Percentiles rank a stretch among this genome's conserved stretches.
These are phyloP conservation scores for Pichia sp. DNA, from an alignment of 1,139 yeast genomes.

Conservation along the genomic window DNA sequence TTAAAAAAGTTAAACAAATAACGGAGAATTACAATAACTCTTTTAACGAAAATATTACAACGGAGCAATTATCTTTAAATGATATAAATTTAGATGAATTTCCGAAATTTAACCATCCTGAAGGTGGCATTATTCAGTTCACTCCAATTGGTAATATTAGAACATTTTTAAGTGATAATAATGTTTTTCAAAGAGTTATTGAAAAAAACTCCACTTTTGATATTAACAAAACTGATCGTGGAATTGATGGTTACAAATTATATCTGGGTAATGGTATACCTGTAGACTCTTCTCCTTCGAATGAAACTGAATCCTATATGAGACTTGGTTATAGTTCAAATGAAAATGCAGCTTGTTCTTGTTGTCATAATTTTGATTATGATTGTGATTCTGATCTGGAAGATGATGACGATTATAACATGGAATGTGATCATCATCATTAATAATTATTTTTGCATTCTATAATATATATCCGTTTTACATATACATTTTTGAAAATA, in stretches of 20 bases:
- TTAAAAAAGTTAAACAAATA: slow-evolving; percentile 27
- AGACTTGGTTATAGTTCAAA: slow-evolving; percentile 31
- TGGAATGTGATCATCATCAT: neutral
- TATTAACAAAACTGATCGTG: slow-evolving; percentile 25
- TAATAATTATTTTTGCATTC: neutral
- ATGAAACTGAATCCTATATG: slow-evolving; percentile 37
- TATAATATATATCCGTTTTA: neutral
- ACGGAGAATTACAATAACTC: slow-evolving; percentile 1
- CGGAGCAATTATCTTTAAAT: slow-evolving; percentile 19
- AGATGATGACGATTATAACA: slow-evolving; percentile 19
- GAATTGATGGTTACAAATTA: slow-evolving; percentile 32
- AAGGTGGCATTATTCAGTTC: slow-evolving; percentile 57
- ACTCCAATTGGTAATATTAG: slow-evolving; percentile 54
- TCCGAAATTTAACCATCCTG: slow-evolving; percentile 58
- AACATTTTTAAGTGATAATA: slow-evolving; percentile 27
- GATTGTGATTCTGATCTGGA: slow-evolving; percentile 26
- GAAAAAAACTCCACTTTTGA: slow-evolving; percentile 30
- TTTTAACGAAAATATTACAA: slow-evolving; percentile 7
- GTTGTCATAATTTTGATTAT: slow-evolving; percentile 13
- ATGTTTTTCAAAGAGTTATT: slow-evolving; percentile 24
- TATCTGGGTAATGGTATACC: slow-evolving; percentile 23
- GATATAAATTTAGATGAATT: slow-evolving; percentile 38
- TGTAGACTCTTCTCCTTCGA: slow-evolving; percentile 29
- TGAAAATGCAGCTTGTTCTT: slow-evolving; percentile 20
- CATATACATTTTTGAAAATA: neutral